phyloP scores from a whole-genome alignment of 164 flowering plant species.

The Pachysandra terminalis region DNA sequence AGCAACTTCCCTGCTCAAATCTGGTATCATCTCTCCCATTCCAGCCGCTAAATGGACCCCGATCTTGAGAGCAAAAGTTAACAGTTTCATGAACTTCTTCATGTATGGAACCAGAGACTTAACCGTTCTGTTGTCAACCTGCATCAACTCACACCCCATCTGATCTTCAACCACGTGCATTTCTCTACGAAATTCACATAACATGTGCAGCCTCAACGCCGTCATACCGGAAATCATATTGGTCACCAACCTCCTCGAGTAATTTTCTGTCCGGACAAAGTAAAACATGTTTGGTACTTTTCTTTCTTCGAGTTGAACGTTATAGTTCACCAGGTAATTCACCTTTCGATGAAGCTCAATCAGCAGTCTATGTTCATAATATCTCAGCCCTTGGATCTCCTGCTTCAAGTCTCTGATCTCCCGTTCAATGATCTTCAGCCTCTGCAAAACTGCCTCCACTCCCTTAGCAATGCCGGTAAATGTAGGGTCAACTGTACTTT shows the following conservation, averaged over 20 bases:
- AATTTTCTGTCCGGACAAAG: slow-evolving; percentile 76
- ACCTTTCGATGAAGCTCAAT: slow-evolving; percentile 74
- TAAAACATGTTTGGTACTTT: slow-evolving; percentile 94
- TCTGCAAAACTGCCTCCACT: slow-evolving; percentile 75
- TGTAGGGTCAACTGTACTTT: slow-evolving; percentile 54
- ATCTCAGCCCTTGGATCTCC: slow-evolving; percentile 92
- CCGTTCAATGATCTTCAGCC: slow-evolving; percentile 79
- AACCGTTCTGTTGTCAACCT: slow-evolving; percentile 66
- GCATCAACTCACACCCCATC: slow-evolving; percentile 83
- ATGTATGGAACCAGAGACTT: slow-evolving; percentile 74
- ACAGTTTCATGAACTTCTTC: slow-evolving; percentile 81
- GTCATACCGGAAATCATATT: slow-evolving; percentile 75
- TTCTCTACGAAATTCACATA: slow-evolving; percentile 73
- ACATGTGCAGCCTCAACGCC: slow-evolving; percentile 82
- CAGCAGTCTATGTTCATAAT: slow-evolving; percentile 76
- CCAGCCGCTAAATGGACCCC: slow-evolving; percentile 90
- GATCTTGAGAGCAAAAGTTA: slow-evolving; percentile 81
- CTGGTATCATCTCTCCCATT: slow-evolving; percentile 93
- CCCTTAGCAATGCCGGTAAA: slow-evolving; percentile 89
- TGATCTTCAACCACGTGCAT: slow-evolving; percentile 96
- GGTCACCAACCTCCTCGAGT: slow-evolving; percentile 71
- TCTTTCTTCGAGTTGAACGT: slow-evolving; percentile 69
- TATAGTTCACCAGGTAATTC: slow-evolving; percentile 69
- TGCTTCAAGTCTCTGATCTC: slow-evolving; percentile 86
- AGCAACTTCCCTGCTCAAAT: slow-evolving; percentile 73